Base-by-base conservation (phyloP, 345 rosid species). In the Salix brachista region DNA sequence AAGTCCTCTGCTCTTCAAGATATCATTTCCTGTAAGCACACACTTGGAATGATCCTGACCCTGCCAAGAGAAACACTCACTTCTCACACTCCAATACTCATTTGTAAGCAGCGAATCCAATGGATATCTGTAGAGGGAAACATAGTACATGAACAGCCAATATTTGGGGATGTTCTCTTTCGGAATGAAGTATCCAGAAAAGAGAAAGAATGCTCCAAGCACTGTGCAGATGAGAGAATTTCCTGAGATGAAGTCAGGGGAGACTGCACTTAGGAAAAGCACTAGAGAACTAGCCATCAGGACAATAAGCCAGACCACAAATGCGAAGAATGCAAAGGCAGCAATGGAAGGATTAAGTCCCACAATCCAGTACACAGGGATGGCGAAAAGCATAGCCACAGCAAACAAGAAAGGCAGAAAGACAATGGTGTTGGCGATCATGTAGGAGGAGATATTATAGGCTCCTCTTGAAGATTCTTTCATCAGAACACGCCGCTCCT, bases 131-230 rank as follows among this genome's bases (percentile, higher is more conserved):
- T 93, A 90, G 5, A 95, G 83, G 1, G 98, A 93, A 9, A 92
- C 91, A 21, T 96, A 96, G 84, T 96, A 91, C 97, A 93, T 90
- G 83, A 90, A 93, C n/a, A 91, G 74, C 98, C 98, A 93, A 21
- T 91, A 88, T 48, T 90, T 93, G 0, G 97, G 98, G 34, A 93
- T 95, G 82, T 80, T 89, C 21, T 93, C 97, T 76, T 95, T 91
- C 0, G 97, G 97, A 42, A 93, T 95, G 83, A 95, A 91, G 85
- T 90, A 95, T 18, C 98, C 98, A 0, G 98, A 93, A 87, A 95
- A 91, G 37, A 95, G 90, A 30, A 95, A 93, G 77, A 95, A 95
- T 0, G 93, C 90, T 50, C 96, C 98, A 0, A 93, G 90, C 75
- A 93, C 97, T 0, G 98, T 89, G 88, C 96, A 90, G 21, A 93